Evolutionary conservation across 345 rosid species (phyloP).

Genomic region (Ceriops tagal): DNA sequence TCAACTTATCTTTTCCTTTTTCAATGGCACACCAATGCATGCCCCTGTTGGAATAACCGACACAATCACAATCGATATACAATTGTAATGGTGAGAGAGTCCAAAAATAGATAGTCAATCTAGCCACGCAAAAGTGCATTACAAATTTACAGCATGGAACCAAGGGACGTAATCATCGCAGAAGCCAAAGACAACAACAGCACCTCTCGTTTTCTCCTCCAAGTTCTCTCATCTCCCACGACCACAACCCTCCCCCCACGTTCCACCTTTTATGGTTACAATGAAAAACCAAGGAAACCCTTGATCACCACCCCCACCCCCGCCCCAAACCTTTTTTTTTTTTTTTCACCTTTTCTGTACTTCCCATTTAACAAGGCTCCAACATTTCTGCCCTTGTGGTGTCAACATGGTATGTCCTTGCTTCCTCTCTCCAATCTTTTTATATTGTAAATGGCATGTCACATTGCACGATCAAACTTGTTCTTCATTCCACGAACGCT

Average conservation of each 20-base stretch:
- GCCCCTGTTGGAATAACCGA: too few relatives aligned
- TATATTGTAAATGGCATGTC: background rate
- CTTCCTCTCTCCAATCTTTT: background rate
- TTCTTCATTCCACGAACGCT: too few relatives aligned
- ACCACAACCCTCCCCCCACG: background rate
- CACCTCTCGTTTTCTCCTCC: slow-evolving; percentile 17
- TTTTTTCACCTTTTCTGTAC: slow-evolving; percentile 6
- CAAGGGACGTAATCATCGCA: slow-evolving; percentile 12
- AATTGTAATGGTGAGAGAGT: too few relatives aligned
- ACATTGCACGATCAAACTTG: too few relatives aligned
- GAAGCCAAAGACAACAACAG: slow-evolving; percentile 5
- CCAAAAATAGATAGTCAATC: too few relatives aligned
- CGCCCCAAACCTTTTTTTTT: slow-evolving; percentile 2
- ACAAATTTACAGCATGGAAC: background rate
- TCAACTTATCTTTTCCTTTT: too few relatives aligned
- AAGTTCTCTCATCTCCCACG: slow-evolving; percentile 6
- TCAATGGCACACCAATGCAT: too few relatives aligned
- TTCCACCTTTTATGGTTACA: slow-evolving; percentile 22
- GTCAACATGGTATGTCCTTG: slow-evolving; percentile 36
- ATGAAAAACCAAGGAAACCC: slow-evolving; percentile 14
- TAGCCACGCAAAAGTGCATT: too few relatives aligned
- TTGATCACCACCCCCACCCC: too few relatives aligned
- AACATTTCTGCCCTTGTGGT: slow-evolving; percentile 14
- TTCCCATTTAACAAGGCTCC: slow-evolving; percentile 4
- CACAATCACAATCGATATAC: too few relatives aligned